Conservation (phyloP, 805 yeast species). For the Wickerhamomyces canadensis region DNA sequence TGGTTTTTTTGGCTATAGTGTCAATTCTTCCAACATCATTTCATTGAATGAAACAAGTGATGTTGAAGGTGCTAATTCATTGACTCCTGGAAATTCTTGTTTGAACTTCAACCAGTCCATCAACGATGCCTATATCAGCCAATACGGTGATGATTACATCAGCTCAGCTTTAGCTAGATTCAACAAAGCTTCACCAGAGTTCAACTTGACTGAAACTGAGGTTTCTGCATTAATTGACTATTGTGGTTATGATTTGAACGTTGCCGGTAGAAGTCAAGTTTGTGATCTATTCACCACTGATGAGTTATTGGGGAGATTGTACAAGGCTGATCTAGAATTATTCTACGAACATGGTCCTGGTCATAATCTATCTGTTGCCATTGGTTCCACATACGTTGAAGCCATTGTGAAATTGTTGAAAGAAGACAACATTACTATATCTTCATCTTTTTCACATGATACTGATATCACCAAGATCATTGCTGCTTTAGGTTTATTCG, state of each 20-base stretch:
- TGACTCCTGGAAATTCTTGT: conserved; percentile 42
- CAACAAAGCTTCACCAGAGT: conserved; percentile 31
- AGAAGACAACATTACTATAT: conserved; percentile 33
- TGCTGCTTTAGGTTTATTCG: conserved; percentile 42
- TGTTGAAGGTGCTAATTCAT: conserved; percentile 49
- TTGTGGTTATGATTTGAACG: conserved; percentile 48
- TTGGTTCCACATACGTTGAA: conserved; percentile 41
- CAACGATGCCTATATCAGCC: conserved; percentile 26
- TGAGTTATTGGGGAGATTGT: conserved; percentile 39
- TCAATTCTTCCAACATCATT: conserved; percentile 36
- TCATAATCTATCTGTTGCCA: conserved; percentile 31
- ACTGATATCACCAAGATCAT: conserved; percentile 47
- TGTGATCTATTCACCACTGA: conserved; percentile 40
- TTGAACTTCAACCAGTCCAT: conserved; percentile 33
- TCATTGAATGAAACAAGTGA: conserved; percentile 40
- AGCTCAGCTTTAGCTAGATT: conserved; percentile 28
- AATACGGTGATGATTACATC: conserved; percentile 17
- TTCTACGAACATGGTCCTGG: conserved; percentile 49
- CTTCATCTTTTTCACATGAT: conserved; percentile 50
- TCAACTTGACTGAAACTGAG: conserved; percentile 35
- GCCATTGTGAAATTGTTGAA: conserved; percentile 41
- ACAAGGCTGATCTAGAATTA: conserved; percentile 34
- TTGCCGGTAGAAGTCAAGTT: conserved; percentile 28
- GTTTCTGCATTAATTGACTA: conserved; percentile 35
- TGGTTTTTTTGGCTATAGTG: conserved; percentile 39